Conservation (phyloP, 1,139 yeast genomes). For the Lodderomyces parapsilosis region DNA sequence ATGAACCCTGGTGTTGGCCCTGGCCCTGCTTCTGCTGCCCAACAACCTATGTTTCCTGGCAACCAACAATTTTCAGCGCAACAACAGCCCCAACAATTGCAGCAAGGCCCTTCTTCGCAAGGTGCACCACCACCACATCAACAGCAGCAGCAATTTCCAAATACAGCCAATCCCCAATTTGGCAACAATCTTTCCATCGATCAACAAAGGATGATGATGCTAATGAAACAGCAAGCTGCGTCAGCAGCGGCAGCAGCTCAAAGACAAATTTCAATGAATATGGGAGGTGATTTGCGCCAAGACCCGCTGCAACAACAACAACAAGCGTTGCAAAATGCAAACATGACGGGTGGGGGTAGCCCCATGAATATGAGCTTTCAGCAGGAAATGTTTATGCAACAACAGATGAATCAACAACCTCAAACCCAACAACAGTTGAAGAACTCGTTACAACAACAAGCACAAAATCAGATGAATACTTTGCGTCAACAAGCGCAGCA, state of each 20-base stretch:
- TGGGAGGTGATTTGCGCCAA: background rate
- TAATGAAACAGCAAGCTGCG: constrained; percentile 10
- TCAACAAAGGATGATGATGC: constrained; percentile 10
- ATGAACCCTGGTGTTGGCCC: constrained; percentile 28
- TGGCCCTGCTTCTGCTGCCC: too few relatives aligned
- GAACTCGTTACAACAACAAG: constrained; percentile 46
- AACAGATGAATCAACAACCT: constrained; percentile 21
- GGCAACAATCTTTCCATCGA: constrained; percentile 11
- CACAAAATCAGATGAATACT: constrained; percentile 53
- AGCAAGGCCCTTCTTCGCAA: too few relatives aligned
- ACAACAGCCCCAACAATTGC: constrained; percentile 7
- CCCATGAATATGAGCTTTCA: constrained; percentile 18
- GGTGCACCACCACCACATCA: constrained; percentile 5
- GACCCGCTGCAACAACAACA: constrained; percentile 20
- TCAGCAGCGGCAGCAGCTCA: constrained; percentile 11
- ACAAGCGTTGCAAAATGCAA: constrained; percentile 18
- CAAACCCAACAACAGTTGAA: constrained; percentile 24
- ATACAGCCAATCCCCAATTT: background rate
- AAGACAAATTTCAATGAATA: constrained; percentile 10
- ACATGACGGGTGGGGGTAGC: constrained; percentile 11
- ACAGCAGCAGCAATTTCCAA: constrained; percentile 3
- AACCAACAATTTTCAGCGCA: constrained; percentile 18
- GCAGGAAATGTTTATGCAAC: constrained; percentile 26
- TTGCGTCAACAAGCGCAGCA: constrained; percentile 43
- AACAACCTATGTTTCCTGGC: constrained; percentile 16